Evolutionary conservation across 108 stramenopile species (phyloP), one percentile per base, ranked within the genome.

Genomic region (Licmophora abbreviata): DNA sequence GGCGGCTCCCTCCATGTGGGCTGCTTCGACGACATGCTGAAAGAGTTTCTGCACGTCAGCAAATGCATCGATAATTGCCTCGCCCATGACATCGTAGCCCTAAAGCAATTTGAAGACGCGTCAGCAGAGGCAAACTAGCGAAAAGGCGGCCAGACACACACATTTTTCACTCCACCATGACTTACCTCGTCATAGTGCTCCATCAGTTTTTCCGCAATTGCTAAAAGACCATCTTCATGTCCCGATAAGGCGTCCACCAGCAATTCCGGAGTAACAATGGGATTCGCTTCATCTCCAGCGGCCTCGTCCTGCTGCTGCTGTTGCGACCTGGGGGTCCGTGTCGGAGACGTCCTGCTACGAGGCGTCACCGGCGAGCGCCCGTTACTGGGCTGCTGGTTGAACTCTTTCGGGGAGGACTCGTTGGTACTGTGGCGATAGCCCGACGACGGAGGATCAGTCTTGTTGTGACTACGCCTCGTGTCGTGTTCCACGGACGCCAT

Each of bases 1-100:
- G 30, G 88, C 88, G 8, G 88, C 88, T n/a, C 88, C 88, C 73
- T 90, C 88, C 81, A 85, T 83, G 61, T 90, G 88, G 3, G 88
- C 88, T 25, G 88, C 88, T 43, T 90, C 88, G 3, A 90, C 88
- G 35, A 85, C 88, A 51, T 90, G 88, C 43, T 90, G 88, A 64
- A 90, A 90, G 10, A 90, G 52, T 50, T 80, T 79, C 51, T 90
- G 88, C 6, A 84, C 83, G 58, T 90, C 88, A 8, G 83, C 80
- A 73, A 90, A 82, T 37, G 80, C 80, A 55, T 85, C 88, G 56
- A 90, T 83, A 40, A 90, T 85, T 30, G 83, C 77, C 58, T 90
- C 83, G 26, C 83, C 83, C 83, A 90, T 90, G 63, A 69, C 88
- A 73, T 85, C 88, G 58, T 90, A 85, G 25, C 88, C 88, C 15